Evolutionary conservation across 805 yeast species (phyloP), one percentile per base, ranked within the genome.

Genomic region (Monosporozyma servazzii): DNA sequence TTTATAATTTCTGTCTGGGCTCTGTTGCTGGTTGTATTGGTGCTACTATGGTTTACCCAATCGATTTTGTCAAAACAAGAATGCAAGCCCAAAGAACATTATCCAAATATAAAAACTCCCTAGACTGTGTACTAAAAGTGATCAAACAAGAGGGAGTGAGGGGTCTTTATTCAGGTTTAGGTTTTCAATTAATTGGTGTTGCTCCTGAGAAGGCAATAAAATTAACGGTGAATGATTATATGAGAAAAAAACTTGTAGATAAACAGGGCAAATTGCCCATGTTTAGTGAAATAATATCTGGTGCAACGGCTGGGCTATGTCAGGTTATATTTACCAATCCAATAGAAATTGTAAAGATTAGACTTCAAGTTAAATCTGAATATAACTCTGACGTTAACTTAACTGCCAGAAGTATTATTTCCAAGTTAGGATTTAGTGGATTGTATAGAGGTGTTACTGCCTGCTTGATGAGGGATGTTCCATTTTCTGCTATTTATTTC

Each of bases 201-300:
- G 98, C 98, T 0, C 99, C 99, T 2, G 99, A 91, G 68, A 91
- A 91, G 74, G 98, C 98, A 44, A 91, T 91, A 63, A 91, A 91
- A 71, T 79, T 91, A 58, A 90, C 98, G 0, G 95, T 91, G 40
- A 91, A 91, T 70, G 99, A 91, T 66, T 72, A 86, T 51, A 82
- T 89, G 52, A 79, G 98, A 61, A 82, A 82, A 29, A 75, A 80
- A 50, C 82, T 91, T 55, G 76, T 87, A n/a, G 73, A 74, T 54
- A 67, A 64, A 51, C 58, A 71, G 23, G 71, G 75, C 13, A 82
- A 81, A 50, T 65, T 73, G 31, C 72, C 79, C 2, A 57, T 78
- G 57, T 66, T 71, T 29, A 77, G 84, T 75, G 98, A 91, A 70
- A 74, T 91, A 45, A 51, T 80, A 3, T 91, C 98, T 7, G 99